phyloP scores from a whole-genome alignment of 2,329 filamentous ascomycete species.

The Talaromyces sp. region DNA sequence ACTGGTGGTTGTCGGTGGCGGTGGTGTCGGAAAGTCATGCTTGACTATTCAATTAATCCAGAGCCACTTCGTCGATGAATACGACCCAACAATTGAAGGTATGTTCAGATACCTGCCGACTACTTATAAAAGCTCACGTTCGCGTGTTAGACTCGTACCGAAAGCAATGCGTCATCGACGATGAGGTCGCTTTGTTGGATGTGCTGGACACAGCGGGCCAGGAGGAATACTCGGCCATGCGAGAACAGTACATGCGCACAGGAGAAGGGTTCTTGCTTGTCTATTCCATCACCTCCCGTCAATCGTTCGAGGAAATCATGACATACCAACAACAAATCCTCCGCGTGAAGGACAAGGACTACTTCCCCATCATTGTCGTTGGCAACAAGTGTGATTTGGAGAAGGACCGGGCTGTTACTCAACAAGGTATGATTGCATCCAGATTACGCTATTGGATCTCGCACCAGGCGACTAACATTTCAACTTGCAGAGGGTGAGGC shows the following conservation, averaged over 20 bases:
- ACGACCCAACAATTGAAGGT: slow-evolving; percentile 99
- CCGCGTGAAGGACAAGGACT: slow-evolving; percentile 98
- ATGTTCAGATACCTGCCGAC: slow-evolving; percentile 16
- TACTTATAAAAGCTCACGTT: neutral
- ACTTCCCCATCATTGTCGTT: slow-evolving; percentile 98
- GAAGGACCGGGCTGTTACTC: slow-evolving; percentile 81
- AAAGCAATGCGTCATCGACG: slow-evolving; percentile 99
- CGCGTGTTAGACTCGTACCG: slow-evolving; percentile 81
- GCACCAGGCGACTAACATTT: neutral
- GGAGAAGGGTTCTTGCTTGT: slow-evolving; percentile 97
- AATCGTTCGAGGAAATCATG: slow-evolving; percentile 97
- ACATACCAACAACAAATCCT: slow-evolving; percentile 99
- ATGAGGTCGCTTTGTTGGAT: slow-evolving; percentile 94
- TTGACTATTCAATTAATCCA: slow-evolving; percentile 95
- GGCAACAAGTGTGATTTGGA: slow-evolving; percentile 99
- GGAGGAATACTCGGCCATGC: slow-evolving; percentile 98
- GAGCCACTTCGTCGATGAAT: slow-evolving; percentile 98
- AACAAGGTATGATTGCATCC: slow-evolving; percentile 67
- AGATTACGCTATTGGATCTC: neutral
- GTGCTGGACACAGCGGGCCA: slow-evolving; percentile 97
- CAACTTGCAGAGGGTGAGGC: slow-evolving; percentile 72
- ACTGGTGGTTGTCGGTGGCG: slow-evolving; percentile 93
- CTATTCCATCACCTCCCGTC: slow-evolving; percentile 95
- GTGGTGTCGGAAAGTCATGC: slow-evolving; percentile 98
- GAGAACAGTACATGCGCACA: slow-evolving; percentile 99